These are phyloP conservation scores for Lantana camara DNA, from an alignment of 257 asterid genomes.

Conservation along the genomic window DNA sequence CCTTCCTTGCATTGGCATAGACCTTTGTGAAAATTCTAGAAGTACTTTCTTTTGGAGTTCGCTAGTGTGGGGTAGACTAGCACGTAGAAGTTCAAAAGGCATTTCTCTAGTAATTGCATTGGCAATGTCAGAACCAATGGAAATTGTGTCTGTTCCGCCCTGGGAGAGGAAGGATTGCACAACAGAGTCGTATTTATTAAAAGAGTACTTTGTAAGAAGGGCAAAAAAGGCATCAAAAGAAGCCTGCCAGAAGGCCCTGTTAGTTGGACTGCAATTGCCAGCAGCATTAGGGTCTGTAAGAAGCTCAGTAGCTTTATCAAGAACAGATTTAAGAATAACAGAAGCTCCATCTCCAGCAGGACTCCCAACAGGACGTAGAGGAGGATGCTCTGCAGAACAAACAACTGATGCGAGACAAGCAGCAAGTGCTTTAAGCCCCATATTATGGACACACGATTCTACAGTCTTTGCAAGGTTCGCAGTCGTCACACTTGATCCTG, in stretches of 20 bases:
- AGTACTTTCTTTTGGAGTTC: constrained; percentile 66
- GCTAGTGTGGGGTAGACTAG: constrained; percentile 75
- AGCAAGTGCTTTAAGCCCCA: constrained; percentile 73
- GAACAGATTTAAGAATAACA: constrained; percentile 60
- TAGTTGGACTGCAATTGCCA: constrained; percentile 47
- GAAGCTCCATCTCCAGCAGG: constrained; percentile 79
- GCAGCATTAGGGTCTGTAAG: constrained; percentile 59
- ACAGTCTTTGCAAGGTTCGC: constrained; percentile 47
- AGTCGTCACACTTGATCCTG: constrained; percentile 36
- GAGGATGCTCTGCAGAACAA: constrained; percentile 73
- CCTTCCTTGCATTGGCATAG: constrained; percentile 54
- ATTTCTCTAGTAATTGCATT: constrained; percentile 63
- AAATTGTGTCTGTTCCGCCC: constrained; percentile 41
- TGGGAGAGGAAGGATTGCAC: constrained; percentile 52
- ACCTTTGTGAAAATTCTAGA: constrained; percentile 60
- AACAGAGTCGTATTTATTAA: constrained; percentile 60
- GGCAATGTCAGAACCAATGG: constrained; percentile 53
- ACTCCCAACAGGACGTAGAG: constrained; percentile 71
- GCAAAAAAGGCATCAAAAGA: constrained; percentile 76
- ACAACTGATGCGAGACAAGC: constrained; percentile 86
- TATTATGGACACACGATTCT: constrained; percentile 40
- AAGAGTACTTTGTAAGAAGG: constrained; percentile 67
- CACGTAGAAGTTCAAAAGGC: constrained; percentile 77
- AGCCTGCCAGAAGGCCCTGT: constrained; percentile 78
- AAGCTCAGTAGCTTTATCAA: constrained; percentile 73